Evolutionary conservation across 441 rosid species (phyloP), one percentile per base, ranked within the genome.

Genomic region (Raphanus hybrid): DNA sequence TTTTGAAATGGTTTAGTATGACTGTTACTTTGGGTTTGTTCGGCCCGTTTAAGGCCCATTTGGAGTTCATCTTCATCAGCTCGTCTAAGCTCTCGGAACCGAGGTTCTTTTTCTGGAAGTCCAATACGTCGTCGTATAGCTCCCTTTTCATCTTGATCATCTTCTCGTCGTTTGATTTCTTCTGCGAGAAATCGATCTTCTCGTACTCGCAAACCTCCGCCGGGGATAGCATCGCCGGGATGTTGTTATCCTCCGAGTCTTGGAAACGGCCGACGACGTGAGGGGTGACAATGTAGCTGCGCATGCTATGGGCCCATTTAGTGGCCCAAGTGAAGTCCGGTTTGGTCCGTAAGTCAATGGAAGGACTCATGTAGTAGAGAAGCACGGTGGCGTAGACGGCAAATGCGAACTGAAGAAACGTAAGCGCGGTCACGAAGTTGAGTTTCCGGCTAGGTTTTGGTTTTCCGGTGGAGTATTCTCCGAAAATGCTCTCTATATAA

Each of bases 311-410:
- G 2, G 98, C 97, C 48, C 94, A 83, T 64, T 87, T 85, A 16
- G 94, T 85, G 23, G 99, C 97, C 99, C 99, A 90, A 1, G 91
- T 43, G 79, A 95, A 93, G 81, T 95, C 97, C 1, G 97, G 98
- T 71, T 85, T 89, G 48, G 96, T 73, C 70, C 86, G 78, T 34
- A 95, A 87, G 77, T 93, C 99, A 8, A 95, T 79, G 1, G 92
- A 70, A 0, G 97, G 99, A 71, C 97, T 87, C 97, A 93, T 88
- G 85, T 83, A 95, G 87, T 95, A 95, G 55, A 95, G 80, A 45
- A 95, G 88, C 78, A 88, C 86, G 10, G 98, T 95, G 48, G 98
- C 99, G 74, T 93, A 95, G 67, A 93, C 83, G 2, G 99, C 99
- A 50, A 95, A 93, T 4, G 89, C 88, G 60, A 95, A 86, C 72